A percentile compares a stretch with the other conserved stretches of the same genome.
phyloP scores from a whole-genome alignment of 768 basidiomycete genomes.

The Boletus bicolor region DNA sequence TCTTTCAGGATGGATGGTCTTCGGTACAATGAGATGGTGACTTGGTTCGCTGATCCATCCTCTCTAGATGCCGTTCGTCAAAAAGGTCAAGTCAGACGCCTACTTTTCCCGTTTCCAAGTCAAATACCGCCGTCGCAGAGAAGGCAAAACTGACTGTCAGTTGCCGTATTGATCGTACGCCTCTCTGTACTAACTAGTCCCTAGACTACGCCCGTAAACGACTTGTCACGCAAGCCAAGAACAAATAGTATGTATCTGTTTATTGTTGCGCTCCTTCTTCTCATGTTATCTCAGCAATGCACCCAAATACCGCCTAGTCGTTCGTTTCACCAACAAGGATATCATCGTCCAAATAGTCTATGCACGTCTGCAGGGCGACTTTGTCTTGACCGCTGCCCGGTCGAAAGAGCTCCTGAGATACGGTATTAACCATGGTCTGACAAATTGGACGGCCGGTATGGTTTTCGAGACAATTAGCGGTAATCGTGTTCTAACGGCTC shows the following conservation, averaged over 20 bases:
- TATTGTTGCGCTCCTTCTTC: not conserved
- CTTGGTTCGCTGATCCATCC: constrained; percentile 16
- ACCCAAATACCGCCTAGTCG: constrained; percentile 97
- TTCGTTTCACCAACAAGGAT: constrained; percentile 97
- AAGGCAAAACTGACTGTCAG: constrained; percentile 98
- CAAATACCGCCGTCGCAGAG: constrained; percentile 95
- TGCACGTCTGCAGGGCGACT: constrained; percentile 96
- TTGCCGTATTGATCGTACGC: constrained; percentile 7
- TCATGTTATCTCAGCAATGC: constrained; percentile 60
- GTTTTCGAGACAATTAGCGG: not conserved
- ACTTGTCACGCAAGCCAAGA: constrained; percentile 96
- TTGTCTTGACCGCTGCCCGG: constrained; percentile 82
- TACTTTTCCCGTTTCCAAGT: constrained; percentile 99
- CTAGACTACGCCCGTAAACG: constrained; percentile 97
- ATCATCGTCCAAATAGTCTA: constrained; percentile 95
- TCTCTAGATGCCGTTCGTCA: constrained; percentile 89
- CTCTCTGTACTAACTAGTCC: constrained; percentile 7
- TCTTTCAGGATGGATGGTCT: constrained; percentile 31
- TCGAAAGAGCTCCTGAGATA: constrained; percentile 93
- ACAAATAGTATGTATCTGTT: constrained; percentile 77
- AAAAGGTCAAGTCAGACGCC: constrained; percentile 92
- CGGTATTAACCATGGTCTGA: constrained; percentile 97
- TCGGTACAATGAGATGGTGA: constrained; percentile 27
- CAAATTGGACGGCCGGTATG: constrained; percentile 96
- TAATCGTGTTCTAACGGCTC: constrained; percentile 1